Base-by-base conservation (phyloP, 164 flowering plant species). In the Nymphaea colorata region DNA sequence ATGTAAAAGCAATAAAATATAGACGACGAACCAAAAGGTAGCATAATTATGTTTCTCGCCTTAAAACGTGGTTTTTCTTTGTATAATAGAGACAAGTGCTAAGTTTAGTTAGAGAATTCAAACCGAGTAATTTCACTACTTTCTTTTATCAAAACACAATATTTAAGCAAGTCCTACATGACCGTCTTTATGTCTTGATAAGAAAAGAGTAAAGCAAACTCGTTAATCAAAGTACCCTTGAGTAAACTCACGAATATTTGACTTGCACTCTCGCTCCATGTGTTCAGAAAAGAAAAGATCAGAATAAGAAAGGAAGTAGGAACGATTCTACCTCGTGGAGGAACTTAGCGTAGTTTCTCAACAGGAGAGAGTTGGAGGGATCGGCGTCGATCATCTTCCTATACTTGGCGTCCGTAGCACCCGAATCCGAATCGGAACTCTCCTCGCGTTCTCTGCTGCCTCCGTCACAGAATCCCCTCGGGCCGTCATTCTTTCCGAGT, bases 311-410 rank as follows among this genome's bases (percentile, higher is more conserved):
- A 66, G 18, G 18, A 17, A n/a, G 61, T 67, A 43, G 5, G 14
- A 12, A 41, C 41, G 3, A 41, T 55, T 7, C 63, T 75, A 87
- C 93, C 85, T 87, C 86, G 71, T 83, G 84, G 72, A 87, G 76
- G 73, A 69, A 87, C 73, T 60, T 84, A 0, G 93, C 88, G 64
- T 86, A 87, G 62, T 87, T 87, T 17, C 86, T 72, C 2, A 87
- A 80, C 51, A 87, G 67, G 3, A 86, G 77, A 10, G 80, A 47
- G 62, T 87, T 84, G 12, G 83, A 81, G 6, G 93, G 93, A 71
- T 87, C 76, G 2, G 84, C 82, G 43, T 80, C 78, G 65, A 87
- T 84, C 90, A 87, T 85, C 66, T 72, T 79, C 79, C 70, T 70
- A 71, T 84, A 87, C 70, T 84, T 82, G 65, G 64, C 66, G 11